Conservation (phyloP, 306 rosid species). For the Alnus glutinosa region DNA sequence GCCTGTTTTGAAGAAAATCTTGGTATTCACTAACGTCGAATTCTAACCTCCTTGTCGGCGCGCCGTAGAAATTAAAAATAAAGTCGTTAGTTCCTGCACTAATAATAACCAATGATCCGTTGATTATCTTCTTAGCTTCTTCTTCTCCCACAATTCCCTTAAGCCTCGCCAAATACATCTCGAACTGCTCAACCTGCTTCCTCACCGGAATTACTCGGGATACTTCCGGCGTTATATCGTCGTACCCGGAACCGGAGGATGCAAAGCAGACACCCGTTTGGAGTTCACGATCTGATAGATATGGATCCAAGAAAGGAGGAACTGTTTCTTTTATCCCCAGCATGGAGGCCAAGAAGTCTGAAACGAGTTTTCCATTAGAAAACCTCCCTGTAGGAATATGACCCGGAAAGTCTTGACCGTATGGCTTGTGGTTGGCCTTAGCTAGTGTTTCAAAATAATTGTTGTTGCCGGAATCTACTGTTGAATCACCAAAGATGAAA, state of each 20-base stretch:
- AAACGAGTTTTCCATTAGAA: conserved; percentile 57
- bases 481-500: conserved; percentile 67
- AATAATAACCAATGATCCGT: conserved; percentile 43
- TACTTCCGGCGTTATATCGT: conserved; percentile 42
- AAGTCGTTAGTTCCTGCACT: conserved; percentile 74
- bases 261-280: conserved; percentile 68
- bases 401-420: conserved; percentile 57
- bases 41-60: conserved; percentile 44
- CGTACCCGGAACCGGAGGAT: conserved; percentile 52
- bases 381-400: conserved; percentile 63
- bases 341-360: conserved; percentile 55
- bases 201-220: conserved; percentile 38
- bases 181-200: conserved; percentile 50
- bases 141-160: conserved; percentile 44
- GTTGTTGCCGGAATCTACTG: conserved; percentile 63
- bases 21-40: conserved; percentile 50
- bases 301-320: conserved; percentile 56
- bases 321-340: conserved; percentile 50
- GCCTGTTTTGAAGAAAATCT: conserved; percentile 48
- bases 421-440: conserved; percentile 56
- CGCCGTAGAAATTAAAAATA: conserved; percentile 43
- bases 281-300: conserved; percentile 41
- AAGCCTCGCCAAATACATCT: conserved; percentile 43
- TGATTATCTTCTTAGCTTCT: conserved; percentile 34
- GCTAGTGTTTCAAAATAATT: conserved; percentile 44